These are phyloP conservation scores for Plasmodium ovale DNA, from an alignment of 169 alveolate species.

Conservation along the genomic window DNA sequence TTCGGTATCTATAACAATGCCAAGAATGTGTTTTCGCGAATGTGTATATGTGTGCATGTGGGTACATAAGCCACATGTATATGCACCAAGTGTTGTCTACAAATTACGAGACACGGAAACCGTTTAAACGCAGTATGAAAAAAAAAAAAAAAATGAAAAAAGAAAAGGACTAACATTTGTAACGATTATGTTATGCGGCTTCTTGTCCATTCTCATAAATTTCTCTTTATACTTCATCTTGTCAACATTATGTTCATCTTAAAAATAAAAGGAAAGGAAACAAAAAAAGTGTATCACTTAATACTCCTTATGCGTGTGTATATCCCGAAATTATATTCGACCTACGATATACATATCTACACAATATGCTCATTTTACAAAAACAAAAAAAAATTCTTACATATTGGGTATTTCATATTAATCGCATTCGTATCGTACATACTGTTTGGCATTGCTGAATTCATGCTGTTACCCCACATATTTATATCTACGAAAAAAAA, in stretches of 20 bases:
- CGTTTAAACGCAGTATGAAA: not conserved
- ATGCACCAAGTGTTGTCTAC: too few relatives aligned
- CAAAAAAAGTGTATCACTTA: too few relatives aligned
- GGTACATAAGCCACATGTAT: not conserved
- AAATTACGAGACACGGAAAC: not conserved
- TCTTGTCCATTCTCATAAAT: constrained; percentile 24
- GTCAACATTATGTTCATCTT: constrained; percentile 33
- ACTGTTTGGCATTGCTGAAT: not conserved
- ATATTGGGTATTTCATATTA: constrained; percentile 37
- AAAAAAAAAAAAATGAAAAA: not conserved
- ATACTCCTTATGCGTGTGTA: too few relatives aligned
- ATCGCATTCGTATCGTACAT: constrained; percentile 3
- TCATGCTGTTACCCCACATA: constrained; percentile 32
- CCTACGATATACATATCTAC: not conserved
- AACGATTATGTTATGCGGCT: constrained; percentile 65
- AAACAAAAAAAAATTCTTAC: constrained; percentile 26
- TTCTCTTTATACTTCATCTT: constrained; percentile 55
- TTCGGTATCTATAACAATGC: constrained; percentile 41
- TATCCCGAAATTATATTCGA: too few relatives aligned
- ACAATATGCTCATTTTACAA: too few relatives aligned
- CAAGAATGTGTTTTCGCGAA: not conserved
- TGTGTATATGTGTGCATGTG: not conserved
- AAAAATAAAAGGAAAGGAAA: too few relatives aligned
- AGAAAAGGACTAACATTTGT: constrained; percentile 40
- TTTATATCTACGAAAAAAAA: constrained; percentile 3